Evolutionary conservation across 1,139 yeast species (phyloP).

Genomic region (Geotrichum siamense): DNA sequence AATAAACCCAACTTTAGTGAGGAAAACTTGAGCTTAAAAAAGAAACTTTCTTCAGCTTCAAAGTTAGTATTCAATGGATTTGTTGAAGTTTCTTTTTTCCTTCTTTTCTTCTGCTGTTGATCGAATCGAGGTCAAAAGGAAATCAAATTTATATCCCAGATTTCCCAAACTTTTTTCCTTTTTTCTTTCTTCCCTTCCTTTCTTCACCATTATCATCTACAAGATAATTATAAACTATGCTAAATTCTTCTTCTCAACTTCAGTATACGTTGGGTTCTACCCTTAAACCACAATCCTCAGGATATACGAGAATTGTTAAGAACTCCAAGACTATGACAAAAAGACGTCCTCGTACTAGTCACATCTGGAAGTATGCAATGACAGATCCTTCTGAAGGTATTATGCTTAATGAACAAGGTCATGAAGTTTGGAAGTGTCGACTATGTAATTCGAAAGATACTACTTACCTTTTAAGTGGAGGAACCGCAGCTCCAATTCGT

Average conservation of each 20-base stretch:
- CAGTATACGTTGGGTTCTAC: no score
- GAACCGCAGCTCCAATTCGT: constrained; percentile 18
- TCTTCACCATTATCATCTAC: no score
- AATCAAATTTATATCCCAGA: background rate
- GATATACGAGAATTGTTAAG: constrained; percentile 7
- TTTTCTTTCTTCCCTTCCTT: background rate
- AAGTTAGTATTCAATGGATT: background rate
- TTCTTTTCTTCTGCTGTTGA: background rate
- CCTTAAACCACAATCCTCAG: no score
- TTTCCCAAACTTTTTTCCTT: background rate
- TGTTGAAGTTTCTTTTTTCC: background rate
- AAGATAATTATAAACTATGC: no score
- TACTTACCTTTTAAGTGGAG: constrained; percentile 16
- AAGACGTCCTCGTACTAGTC: constrained; percentile 17
- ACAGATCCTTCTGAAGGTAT: constrained; percentile 16
- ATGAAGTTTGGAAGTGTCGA: constrained; percentile 17
- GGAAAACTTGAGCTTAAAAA: no score
- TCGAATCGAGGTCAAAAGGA: background rate
- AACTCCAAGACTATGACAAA: constrained; percentile 8
- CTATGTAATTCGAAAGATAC: constrained; percentile 15
- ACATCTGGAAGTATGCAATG: constrained; percentile 18
- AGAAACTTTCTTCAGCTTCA: no score
- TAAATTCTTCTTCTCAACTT: background rate
- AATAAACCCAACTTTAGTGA: no score
- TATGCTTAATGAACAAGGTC: constrained; percentile 16